Base-by-base conservation (phyloP, 2,329 filamentous ascomycete species). In the Hymenoscyphus scutula region DNA sequence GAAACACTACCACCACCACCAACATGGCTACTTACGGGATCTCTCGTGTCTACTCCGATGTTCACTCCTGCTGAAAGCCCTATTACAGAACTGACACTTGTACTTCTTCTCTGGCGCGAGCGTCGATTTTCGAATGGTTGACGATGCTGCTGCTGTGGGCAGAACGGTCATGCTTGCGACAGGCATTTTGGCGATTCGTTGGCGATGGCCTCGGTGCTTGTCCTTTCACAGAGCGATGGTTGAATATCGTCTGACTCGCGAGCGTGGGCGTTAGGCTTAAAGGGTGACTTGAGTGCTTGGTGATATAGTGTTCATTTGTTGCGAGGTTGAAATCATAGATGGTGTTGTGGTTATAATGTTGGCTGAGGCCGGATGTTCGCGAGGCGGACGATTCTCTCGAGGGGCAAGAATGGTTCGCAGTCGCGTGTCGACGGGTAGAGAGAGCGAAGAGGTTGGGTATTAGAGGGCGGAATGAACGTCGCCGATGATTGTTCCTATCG, bases 41-140 rank as follows among this genome's bases (percentile, higher is more conserved):
- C 95, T 86, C 80, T 99, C 95, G 79, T 99, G 95, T 78, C 95
- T 86, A 79, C 92, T 97, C 72, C 95, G 87, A 78, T 99, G 95
- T 79, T 99, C 95, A 77, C 92, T 97, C 77, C 95, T 85, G 81
- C 93, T 97, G 78, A 99, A 99, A 68, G 95, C 95, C 78, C 95
- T 86, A 80, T 93, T 93, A 82, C 95, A 98, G 79, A 97, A 98
- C 82, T 97, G 92, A 81, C 95, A 99, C 78, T 98, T 97, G 87
- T 99, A 99, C 80, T 97, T 97, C 83, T 96, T 94, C 82, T 98
- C 95, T 62, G 93, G 92, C 71, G 87, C 89, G 71, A 88, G 80
- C 65, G 89, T 82, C 69, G 89, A 79, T 80, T 96, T 96, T 78
- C 90, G 87, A 74, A 89, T 84, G 72, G 85, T 84, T 75, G 89